Evolutionary conservation across 2,329 filamentous ascomycete genomes (phyloP), one percentile per base, ranked within the genome.

Genomic region (Lachnellula hyalina): DNA sequence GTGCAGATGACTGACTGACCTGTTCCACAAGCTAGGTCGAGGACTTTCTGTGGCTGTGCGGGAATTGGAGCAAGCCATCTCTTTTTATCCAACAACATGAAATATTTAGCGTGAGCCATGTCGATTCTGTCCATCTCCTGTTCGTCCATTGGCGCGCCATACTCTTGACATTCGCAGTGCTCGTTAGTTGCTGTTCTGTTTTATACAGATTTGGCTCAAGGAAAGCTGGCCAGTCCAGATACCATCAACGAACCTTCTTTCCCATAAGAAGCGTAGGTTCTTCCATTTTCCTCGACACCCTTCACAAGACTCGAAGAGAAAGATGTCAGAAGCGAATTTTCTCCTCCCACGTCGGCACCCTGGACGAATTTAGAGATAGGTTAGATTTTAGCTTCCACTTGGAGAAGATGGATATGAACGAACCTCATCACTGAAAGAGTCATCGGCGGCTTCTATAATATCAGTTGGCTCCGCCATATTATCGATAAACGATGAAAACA

Each of bases 21-120:
- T 6, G 71, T 73, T 11, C 71, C 71, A 7, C 71, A 72, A 2
- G 70, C 71, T 25, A 73, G 54, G 36, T 73, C 71, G 7, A 73
- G 54, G 15, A 74, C 69, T 49, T 62, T 66, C 42, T 73, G 69
- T 8, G 56, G 53, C n/a, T 49, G 56, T 48, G 21, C 56, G 35
- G 25, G 28, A 9, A 28, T 28, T 28, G 28, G 28, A 28, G 28
- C 28, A 28, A 28, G 28, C 28, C 51, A 57, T 52, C 56, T 53
- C 44, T 57, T 61, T 38, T 56, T 57, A 11, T 60, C 54, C 2
- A 57, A 47, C 2, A 61, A 17, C 23, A 56, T 57, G 14, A 57
- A 55, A 42, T 59, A 59, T 46, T 59, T 61, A 5, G 59, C 55
- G 48, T 61, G 57, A 23, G 51, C 52, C 59, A 60, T 59, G 25